Evolutionary conservation across 495 filamentous ascomycete genomes (phyloP).

Genomic region (Neurospora hispaniola): DNA sequence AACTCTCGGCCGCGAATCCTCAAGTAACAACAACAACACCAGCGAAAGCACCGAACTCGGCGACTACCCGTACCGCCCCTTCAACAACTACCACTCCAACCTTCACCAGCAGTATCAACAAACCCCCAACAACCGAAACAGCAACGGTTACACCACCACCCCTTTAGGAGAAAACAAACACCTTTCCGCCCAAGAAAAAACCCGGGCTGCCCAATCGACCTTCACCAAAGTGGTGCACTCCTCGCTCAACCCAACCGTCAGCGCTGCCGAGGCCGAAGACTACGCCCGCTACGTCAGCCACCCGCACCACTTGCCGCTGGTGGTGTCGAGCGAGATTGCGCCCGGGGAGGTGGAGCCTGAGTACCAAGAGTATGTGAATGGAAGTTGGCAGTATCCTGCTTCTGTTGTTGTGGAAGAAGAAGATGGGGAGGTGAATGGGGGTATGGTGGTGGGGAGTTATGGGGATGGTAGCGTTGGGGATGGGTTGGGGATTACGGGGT

Average conservation of each 20-base stretch:
- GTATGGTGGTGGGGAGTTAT: not conserved
- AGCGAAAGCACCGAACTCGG: slow-evolving; percentile 10
- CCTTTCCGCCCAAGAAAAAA: slow-evolving; percentile 46
- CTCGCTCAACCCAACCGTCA: slow-evolving; percentile 71
- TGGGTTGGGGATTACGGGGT: not conserved
- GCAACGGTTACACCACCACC: not conserved
- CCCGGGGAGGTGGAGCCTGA: slow-evolving; percentile 46
- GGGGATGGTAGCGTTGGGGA: not conserved
- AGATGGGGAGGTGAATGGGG: not conserved
- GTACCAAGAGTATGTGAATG: slow-evolving; percentile 63
- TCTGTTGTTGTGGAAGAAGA: not conserved
- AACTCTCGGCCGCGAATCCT: not conserved
- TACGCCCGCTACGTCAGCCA: slow-evolving; percentile 88
- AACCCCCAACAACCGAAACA: not conserved
- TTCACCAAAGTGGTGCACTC: slow-evolving; percentile 73
- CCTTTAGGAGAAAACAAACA: slow-evolving; percentile 15
- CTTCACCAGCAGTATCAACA: not conserved
- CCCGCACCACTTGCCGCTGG: slow-evolving; percentile 79
- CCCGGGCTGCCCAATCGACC: slow-evolving; percentile 69
- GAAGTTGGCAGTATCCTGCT: slow-evolving; percentile 30
- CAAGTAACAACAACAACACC: slow-evolving; percentile 4
- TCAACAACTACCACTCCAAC: not conserved
- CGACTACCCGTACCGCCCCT: not conserved
- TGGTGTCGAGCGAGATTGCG: slow-evolving; percentile 57
- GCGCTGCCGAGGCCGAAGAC: slow-evolving; percentile 62